Conservation (phyloP, 192 early-diverging fungal genomes). For the Phycomyces blakesleeanus region DNA sequence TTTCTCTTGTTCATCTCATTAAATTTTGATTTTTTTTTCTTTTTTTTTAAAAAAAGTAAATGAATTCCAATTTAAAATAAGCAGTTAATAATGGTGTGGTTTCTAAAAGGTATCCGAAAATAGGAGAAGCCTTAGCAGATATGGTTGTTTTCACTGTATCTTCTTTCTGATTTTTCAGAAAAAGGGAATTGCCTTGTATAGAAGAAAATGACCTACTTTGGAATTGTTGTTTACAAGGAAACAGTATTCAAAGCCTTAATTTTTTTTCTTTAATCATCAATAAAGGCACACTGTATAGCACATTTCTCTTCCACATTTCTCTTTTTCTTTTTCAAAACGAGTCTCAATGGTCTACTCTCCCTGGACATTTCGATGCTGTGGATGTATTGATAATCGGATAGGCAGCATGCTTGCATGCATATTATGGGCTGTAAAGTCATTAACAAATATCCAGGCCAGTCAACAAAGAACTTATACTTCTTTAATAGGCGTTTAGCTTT, state of each 20-base stretch:
- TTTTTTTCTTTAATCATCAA: too few relatives aligned
- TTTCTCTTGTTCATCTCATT: too few relatives aligned
- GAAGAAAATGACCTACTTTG: constrained; percentile 1
- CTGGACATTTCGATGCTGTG: constrained; percentile 17
- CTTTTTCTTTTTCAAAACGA: constrained; percentile 3
- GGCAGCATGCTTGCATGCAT: constrained; percentile 13
- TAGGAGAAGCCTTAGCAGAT: too few relatives aligned
- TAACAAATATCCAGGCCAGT: too few relatives aligned
- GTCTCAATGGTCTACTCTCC: neutral
- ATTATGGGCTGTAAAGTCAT: constrained; percentile 12
- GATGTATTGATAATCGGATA: constrained; percentile 11
- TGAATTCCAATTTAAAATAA: too few relatives aligned
- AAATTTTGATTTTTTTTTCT: neutral
- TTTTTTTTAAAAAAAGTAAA: neutral
- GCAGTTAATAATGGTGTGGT: too few relatives aligned
- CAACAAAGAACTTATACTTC: neutral
- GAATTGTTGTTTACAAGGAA: neutral
- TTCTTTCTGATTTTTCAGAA: neutral
- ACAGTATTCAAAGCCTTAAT: too few relatives aligned
- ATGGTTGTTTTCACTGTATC: neutral
- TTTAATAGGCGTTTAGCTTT: constrained; percentile 16
- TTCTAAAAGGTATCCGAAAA: neutral
- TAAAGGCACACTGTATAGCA: neutral
- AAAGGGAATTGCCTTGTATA: constrained; percentile 1
- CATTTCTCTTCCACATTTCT: too few relatives aligned